A percentile compares a stretch with the other conserved stretches of the same genome.
phyloP scores from a whole-genome alignment of 345 rosid species.

The Mercurialis annua region DNA sequence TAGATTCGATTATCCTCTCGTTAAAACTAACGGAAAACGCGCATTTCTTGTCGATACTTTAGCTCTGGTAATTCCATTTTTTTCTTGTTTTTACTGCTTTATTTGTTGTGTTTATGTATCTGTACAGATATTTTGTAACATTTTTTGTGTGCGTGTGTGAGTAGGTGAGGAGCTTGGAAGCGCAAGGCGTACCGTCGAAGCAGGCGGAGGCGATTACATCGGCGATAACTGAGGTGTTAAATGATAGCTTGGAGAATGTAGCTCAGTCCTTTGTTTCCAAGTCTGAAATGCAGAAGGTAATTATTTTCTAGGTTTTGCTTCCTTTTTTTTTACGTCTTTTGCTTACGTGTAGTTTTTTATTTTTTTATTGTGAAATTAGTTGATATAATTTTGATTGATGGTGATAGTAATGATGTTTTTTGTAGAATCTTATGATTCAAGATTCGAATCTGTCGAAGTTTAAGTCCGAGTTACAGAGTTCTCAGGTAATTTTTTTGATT shows the following conservation, averaged over 20 bases:
- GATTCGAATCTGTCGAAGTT: conserved; percentile 82
- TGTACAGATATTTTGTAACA: neutral
- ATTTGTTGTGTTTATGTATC: neutral
- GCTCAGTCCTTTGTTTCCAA: conserved; percentile 73
- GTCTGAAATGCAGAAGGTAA: conserved; percentile 87
- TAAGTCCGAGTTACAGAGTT: conserved; percentile 78
- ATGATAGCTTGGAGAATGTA: conserved; percentile 90
- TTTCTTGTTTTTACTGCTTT: neutral
- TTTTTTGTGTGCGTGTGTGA: conserved; percentile 10
- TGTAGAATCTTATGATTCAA: conserved; percentile 72
- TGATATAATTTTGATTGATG: too few relatives aligned
- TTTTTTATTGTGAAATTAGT: neutral
- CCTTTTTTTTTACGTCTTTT: neutral
- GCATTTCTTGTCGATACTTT: conserved; percentile 94
- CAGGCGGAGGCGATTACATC: conserved; percentile 93
- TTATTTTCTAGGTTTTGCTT: neutral
- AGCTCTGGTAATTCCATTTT: conserved; percentile 51
- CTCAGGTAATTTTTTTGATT: conserved; percentile 54
- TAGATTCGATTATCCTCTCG: conserved; percentile 44
- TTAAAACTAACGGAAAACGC: conserved; percentile 56
- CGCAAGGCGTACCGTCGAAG: conserved; percentile 81
- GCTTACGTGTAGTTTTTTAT: neutral
- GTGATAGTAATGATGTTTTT: neutral
- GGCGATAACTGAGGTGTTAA: conserved; percentile 79
- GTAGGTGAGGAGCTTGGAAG: conserved; percentile 86